Evolutionary conservation across 306 rosid species (phyloP), one percentile per base, ranked within the genome.

Genomic region (Rosa multiflora): DNA sequence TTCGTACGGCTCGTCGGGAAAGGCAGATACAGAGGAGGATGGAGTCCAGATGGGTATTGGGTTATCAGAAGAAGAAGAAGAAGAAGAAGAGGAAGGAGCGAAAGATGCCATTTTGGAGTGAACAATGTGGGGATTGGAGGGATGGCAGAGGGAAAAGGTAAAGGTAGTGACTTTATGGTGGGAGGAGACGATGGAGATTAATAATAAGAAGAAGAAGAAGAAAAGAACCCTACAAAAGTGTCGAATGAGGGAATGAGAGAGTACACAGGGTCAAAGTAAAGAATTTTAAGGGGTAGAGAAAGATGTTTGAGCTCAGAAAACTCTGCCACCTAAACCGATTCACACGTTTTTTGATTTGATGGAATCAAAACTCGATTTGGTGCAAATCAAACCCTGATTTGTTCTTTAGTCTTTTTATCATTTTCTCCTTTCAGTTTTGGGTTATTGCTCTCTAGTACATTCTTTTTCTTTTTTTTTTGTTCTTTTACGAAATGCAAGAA

Each of bases 311-410:
- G 82, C 59, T 83, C 81, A 76, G 86, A 78, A 55, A 88, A 75
- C 78, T 78, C 77, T 44, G 93, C 84, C 40, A 35, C 14, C 11
- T 51, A 32, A 85, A 73, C 91, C 98, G 91, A 80, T 90, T 91
- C 92, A 85, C 83, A 85, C 91, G 98, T 3, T 76, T 42, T 77
- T 77, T 18, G 40, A 52, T 77, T 82, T 87, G 88, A 89, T 79
- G 86, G 79, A 81, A 90, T 88, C 97, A 82, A 83, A 69, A 20
- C 76, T 74, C 29, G 9, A 18, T 62, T 68, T 71, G 13, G 8
- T n/a, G 29, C 12, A 21, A n/a, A 32, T 32, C 37, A 32, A 62
- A 20, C 49, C 63, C 26, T 49, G 42, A 32, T 12, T 70, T 79
- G 2, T 46, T 67, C 21, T 47, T 32, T 75, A 1, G 21, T 18